Percentiles rank a stretch among this genome's conserved stretches.
phyloP scores from a whole-genome alignment of 139 green algal species.

The Raphidocelis subcapitata region DNA sequence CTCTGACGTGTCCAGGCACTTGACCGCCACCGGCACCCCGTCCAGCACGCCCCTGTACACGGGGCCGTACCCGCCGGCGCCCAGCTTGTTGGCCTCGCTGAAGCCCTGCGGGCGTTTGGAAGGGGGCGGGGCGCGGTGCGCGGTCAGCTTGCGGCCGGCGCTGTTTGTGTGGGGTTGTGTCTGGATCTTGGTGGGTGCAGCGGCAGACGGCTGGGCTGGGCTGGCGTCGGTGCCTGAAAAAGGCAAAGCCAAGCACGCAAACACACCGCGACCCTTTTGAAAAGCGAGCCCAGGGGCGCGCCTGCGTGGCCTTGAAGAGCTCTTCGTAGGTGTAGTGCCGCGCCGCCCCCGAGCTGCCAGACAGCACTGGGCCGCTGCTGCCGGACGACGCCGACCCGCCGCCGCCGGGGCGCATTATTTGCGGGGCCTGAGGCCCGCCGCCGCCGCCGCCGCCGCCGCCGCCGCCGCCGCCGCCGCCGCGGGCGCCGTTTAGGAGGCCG shows the following conservation, averaged over 20 bases:
- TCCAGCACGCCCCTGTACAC: constrained; percentile 82
- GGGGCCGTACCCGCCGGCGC: constrained; percentile 34
- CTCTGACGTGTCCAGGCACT: constrained; percentile 54
- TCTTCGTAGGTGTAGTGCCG: constrained; percentile 8
- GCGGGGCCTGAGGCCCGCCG: no score
- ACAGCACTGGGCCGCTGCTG: no score
- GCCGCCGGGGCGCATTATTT: no score
- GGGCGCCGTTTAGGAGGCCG: constrained; percentile 1
- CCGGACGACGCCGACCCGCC: neutral
- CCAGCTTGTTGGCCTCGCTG: constrained; percentile 33
- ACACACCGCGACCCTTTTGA: no score
- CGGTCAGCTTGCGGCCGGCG: neutral
- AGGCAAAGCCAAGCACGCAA: no score
- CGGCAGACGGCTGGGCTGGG: no score
- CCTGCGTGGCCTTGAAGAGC: constrained; percentile 10
- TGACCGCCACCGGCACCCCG: constrained; percentile 81
- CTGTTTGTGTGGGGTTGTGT: neutral
- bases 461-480: neutral
- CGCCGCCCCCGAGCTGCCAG: no score
- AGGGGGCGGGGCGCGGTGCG: neutral
- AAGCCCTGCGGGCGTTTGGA: constrained; percentile 13
- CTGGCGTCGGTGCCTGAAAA: no score
- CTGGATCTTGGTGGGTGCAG: no score
- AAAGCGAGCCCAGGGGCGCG: no score
- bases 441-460: neutral